Base-by-base conservation (phyloP, 352 stramenopile genomes). In the Saprolegnia parasitica region DNA sequence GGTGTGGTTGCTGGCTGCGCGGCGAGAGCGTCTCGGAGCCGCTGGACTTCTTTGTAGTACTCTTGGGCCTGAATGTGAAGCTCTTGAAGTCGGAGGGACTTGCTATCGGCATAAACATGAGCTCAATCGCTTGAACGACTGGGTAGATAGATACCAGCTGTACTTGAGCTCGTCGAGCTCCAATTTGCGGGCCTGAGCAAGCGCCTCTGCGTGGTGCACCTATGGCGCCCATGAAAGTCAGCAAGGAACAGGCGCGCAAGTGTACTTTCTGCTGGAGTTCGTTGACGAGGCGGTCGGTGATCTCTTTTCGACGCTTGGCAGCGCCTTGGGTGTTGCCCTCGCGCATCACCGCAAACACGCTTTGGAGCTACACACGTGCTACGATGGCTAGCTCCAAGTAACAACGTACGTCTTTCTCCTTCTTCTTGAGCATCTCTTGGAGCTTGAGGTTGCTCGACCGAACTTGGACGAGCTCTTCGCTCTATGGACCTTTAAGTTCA, bases 371-470 rank as follows among this genome's bases (percentile, higher is more conserved):
- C 52, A 3, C 4, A 4, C 3, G 35, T 20, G 24, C 42, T 4
- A n/a, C 11, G 10, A 20, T 60, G 35, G 11, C 35, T 16, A 15
- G 13, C 20, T 1, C 3, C 3, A 4, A 4, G 20, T 11, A 4
- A 60, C 24, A n/a, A 16, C 35, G 13, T 60, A 60, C 52, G 35
- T 60, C 52, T 11, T 60, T 60, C 3, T 60, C 52, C 35, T 60
- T 60, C 52, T 60, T 60, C 35, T 60, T 60, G 13, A 60, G 24
- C 52, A 60, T 60, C 2, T 60, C 52, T 60, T 60, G 52, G 16
- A 60, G 52, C 52, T 60, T 60, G 24, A 42, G 52, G 20, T 60
- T 16, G 35, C 35, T 60, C 24, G 24, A 42, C 16, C 52, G 52
- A 9, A 60, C 13, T 24, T 60, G 52, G 52, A 60, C 16, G 24